Conservation (phyloP, 2,329 filamentous ascomycete species). For the Trichoderma sp. region DNA sequence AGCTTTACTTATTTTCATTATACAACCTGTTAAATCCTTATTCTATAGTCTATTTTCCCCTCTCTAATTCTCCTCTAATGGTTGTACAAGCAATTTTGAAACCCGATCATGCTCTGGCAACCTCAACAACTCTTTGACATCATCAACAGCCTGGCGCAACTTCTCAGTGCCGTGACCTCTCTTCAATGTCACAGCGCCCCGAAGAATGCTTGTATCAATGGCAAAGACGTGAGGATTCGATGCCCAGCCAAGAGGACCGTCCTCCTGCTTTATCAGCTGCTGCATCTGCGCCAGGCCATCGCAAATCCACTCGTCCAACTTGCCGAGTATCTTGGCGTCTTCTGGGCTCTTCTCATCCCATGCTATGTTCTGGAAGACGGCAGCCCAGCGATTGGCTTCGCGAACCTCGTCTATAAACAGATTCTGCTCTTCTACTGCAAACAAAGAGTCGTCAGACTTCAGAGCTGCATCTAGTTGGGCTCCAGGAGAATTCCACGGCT, state of each 20-base stretch:
- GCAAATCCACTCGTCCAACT: constrained; percentile 47
- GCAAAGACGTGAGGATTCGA: constrained; percentile 67
- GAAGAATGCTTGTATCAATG: constrained; percentile 51
- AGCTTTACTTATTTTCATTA: background rate
- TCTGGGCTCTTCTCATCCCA: constrained; percentile 23
- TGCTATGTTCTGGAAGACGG: constrained; percentile 40
- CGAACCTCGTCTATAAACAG: constrained; percentile 82
- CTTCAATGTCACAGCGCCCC: constrained; percentile 38
- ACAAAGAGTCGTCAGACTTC: constrained; percentile 65
- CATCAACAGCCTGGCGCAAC: constrained; percentile 21
- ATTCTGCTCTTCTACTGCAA: constrained; percentile 89
- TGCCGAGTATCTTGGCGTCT: constrained; percentile 24
- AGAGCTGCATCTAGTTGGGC: constrained; percentile 46
- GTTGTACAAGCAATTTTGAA: constrained; percentile 31
- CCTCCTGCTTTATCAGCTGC: constrained; percentile 44
- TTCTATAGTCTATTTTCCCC: background rate
- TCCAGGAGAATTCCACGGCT: constrained; percentile 31
- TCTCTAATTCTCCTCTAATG: background rate
- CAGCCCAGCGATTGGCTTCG: constrained; percentile 69
- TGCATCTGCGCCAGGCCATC: constrained; percentile 43
- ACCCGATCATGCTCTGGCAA: constrained; percentile 21
- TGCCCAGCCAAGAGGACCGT: constrained; percentile 71
- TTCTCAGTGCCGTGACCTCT: constrained; percentile 12
- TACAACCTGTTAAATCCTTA: background rate
- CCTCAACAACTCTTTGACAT: constrained; percentile 11